These are phyloP conservation scores for Microstegium vimineum DNA, from an alignment of 176 grass and related monocot species.

Conservation along the genomic window DNA sequence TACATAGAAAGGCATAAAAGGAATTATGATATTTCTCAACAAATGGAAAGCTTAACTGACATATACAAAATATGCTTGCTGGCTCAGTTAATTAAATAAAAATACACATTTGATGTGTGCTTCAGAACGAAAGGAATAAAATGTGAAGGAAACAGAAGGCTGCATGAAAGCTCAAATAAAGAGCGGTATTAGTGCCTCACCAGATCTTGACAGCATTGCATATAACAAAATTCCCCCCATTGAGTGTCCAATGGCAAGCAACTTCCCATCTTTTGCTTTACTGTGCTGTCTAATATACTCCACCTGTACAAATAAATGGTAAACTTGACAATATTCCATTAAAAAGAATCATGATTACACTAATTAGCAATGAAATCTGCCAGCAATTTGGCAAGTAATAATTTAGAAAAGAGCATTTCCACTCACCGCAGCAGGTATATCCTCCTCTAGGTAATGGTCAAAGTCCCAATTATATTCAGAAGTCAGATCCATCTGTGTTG, in stretches of 20 bases:
- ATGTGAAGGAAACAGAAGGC: neutral
- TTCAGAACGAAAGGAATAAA: neutral
- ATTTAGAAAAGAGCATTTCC: neutral
- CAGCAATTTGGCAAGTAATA: neutral
- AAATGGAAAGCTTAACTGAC: neutral
- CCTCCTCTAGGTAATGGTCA: constrained; percentile 86
- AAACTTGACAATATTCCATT: neutral
- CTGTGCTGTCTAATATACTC: constrained; percentile 69
- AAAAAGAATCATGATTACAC: neutral
- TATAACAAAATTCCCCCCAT: constrained; percentile 84
- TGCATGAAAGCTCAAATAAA: neutral
- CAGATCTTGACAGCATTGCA: constrained; percentile 66
- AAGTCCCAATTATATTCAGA: constrained; percentile 76
- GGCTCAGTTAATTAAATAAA: neutral
- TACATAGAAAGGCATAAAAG: neutral
- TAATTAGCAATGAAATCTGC: neutral
- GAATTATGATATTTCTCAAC: neutral
- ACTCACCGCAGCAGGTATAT: constrained; percentile 70
- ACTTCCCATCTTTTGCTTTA: constrained; percentile 60
- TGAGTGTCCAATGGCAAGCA: constrained; percentile 83
- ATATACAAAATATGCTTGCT: neutral
- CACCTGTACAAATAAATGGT: constrained; percentile 35
- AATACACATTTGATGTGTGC: neutral
- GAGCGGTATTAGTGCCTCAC: constrained; percentile 26
- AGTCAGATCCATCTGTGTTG: constrained; percentile 58